Evolutionary conservation across 371 early-diverging fungal species (phyloP), one percentile per base, ranked within the genome.

Genomic region (Choanephora cucurbitarum): DNA sequence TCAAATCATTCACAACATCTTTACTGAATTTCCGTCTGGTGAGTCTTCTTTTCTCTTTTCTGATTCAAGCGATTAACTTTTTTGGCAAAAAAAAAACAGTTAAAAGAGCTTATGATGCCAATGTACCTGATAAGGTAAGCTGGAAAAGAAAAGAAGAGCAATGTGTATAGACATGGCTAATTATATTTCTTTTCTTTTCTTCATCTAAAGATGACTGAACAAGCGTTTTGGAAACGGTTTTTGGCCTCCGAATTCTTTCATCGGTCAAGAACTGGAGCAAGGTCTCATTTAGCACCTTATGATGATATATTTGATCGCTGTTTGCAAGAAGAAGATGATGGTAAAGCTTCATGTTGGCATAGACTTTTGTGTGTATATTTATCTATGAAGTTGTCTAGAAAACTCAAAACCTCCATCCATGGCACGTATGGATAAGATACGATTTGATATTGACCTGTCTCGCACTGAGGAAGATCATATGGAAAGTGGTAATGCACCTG

Each of bases 221-320:
- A 85, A 49, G 77, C 84, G 43, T 97, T 97, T 64, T 95, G 96
- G 95, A 93, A 87, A 51, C 81, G 91, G 24, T 96, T 89, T 60
- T 77, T 93, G 31, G 83, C 86, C 14, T 94, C 94, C 5, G 86
- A 90, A 58, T 91, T 91, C 62, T 95, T 94, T 65, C 93, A 95
- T 70, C 75, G 94, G 19, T 86, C 86, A 41, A 78, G 92, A 17
- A 77, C 86, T 24, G 83, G 80, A 17, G 75, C 76, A 22, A 77
- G 83, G 28, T 72, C 83, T 10, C 81, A 81, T 51, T 64, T 64
- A 37, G 85, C 86, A 22, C 72, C 79, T 0, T 80, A 86, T 14
- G 95, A 97, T 54, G 88, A 88, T 47, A 85, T 95, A 7, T 95
- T 95, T 67, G 92, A 91, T 62, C 73, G 78, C 51, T 92, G 92